These are phyloP conservation scores for Phlyctochytrium arcticum DNA, from an alignment of 192 early-diverging fungal species.

Conservation along the genomic window DNA sequence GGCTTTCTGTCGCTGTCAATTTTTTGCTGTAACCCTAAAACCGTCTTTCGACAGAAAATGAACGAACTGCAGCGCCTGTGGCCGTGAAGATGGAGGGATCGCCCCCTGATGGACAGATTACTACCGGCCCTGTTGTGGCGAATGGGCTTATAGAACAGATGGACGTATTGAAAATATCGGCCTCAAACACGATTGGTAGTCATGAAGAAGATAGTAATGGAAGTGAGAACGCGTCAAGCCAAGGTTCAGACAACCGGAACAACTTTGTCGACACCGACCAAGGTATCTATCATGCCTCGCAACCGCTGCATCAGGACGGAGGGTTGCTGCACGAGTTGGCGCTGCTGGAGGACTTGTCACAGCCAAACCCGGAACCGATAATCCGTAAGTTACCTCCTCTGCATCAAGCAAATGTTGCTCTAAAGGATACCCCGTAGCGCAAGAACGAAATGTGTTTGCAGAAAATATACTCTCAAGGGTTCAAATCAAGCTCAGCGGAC, in stretches of 20 bases:
- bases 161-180: too few relatives aligned
- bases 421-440: neutral
- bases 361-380: neutral
- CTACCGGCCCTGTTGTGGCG: too few relatives aligned
- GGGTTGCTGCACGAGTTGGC: neutral
- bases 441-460: conserved; percentile 54
- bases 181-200: too few relatives aligned
- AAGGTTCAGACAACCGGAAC: too few relatives aligned
- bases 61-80: too few relatives aligned
- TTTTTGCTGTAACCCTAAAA: too few relatives aligned
- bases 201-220: too few relatives aligned
- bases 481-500: conserved; percentile 63
- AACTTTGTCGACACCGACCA: neutral
- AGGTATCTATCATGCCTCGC: neutral
- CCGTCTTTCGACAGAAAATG: too few relatives aligned
- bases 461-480: conserved; percentile 60
- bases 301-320: neutral
- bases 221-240: too few relatives aligned
- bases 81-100: too few relatives aligned
- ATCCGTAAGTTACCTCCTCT: neutral
- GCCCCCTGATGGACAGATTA: too few relatives aligned
- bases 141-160: too few relatives aligned
- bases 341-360: neutral
- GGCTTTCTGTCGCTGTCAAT: neutral
- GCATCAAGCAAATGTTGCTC: neutral